Evolutionary conservation across 83 land plant genomes (phyloP), one percentile per base, ranked within the genome.

Genomic region (Picea engelmannii): DNA sequence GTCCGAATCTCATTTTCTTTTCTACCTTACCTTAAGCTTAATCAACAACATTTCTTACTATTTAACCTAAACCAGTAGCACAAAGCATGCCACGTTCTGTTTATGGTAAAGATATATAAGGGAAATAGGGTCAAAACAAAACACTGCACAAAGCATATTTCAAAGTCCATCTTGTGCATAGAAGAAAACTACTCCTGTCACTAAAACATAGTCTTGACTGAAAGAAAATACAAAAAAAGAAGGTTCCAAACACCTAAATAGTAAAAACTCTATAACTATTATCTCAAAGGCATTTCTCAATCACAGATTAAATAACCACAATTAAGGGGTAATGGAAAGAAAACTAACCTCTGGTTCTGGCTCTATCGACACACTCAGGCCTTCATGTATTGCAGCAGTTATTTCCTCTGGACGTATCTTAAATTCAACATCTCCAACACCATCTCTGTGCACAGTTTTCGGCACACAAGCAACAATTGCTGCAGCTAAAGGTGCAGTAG

Each of bases 381-480:
- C 97, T 42, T 83, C 88, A 70, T 76, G 82, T 25, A 98, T 89
- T 67, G 97, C 95, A 81, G 82, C 90, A 68, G 90, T 82, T 24
- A 98, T 98, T 78, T 96, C 99, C 70, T 88, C 87, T 65, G 96
- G 89, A 47, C 85, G 42, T 76, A 98, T 91, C 38, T 83, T 76
- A 61, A 98, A 98, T 38, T 93, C 93, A 35, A 86, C 83, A 80
- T 94, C 98, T 44, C 94, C 99, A 49, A 66, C 68, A 64, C 90
- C 97, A 84, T 98, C 98, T 80, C 85, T 78, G 78, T 98, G 99
- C 38, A 96, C 84, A 66, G 92, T 89, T 77, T 87, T 98, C 40
- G 99, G 99, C 68, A 98, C 95, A 90, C 99, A 98, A 15, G 96
- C 99, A 81, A 98, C 99, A 66, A 96, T 96, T 44, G 99, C 99